These are phyloP conservation scores for Lactarius sanguifluus DNA, from an alignment of 768 basidiomycete genomes.

Conservation along the genomic window DNA sequence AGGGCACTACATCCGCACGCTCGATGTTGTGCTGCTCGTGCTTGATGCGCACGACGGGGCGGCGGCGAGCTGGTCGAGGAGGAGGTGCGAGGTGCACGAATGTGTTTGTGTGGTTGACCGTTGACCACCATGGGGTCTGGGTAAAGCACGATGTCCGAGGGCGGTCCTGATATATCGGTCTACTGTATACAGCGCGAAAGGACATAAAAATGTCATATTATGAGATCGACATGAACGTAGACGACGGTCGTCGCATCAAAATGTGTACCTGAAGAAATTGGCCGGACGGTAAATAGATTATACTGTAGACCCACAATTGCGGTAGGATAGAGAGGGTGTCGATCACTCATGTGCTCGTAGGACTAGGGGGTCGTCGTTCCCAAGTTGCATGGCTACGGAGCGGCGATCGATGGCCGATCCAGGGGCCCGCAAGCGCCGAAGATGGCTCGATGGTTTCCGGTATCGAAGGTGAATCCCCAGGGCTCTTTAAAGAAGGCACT, in stretches of 20 bases:
- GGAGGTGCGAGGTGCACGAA: not conserved
- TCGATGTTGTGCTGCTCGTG: too few species aligned
- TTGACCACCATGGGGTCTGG: too few species aligned
- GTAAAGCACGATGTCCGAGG: not conserved
- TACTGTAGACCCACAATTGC: not conserved
- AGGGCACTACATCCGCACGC: too few species aligned
- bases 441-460: not conserved
- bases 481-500: not conserved
- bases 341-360: not conserved
- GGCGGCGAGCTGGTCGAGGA: too few species aligned
- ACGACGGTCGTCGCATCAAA: not conserved
- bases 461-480: not conserved
- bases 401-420: not conserved
- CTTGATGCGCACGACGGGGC: too few species aligned
- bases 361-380: not conserved
- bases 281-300: not conserved
- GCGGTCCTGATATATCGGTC: not conserved
- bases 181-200: too few species aligned
- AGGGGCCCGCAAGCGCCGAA: not conserved
- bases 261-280: not conserved
- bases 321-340: not conserved
- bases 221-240: not conserved
- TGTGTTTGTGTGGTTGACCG: not conserved
- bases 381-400: not conserved
- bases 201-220: not conserved